These are phyloP conservation scores for Hydnum rufescens DNA, from an alignment of 768 basidiomycete species.

Conservation along the genomic window DNA sequence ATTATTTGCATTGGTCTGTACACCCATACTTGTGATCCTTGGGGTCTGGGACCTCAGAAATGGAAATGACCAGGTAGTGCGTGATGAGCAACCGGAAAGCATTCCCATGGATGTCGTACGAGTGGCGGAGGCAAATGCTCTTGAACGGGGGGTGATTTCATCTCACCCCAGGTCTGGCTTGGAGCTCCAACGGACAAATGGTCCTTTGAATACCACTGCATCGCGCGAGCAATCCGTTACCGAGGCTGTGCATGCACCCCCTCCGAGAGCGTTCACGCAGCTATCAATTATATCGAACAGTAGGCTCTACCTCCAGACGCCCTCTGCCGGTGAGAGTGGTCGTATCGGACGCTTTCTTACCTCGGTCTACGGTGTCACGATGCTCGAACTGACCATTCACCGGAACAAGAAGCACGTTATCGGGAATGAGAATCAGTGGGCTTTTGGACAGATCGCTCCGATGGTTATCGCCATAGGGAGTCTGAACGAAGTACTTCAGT, in stretches of 20 bases:
- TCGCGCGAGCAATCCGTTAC: background rate
- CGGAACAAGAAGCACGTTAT: conserved; percentile 1
- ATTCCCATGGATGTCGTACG: no score
- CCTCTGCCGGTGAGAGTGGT: background rate
- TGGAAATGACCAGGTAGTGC: no score
- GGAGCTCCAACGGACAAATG: no score
- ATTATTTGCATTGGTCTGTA: background rate
- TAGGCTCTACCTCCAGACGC: background rate
- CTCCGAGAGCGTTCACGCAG: background rate
- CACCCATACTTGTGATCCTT: background rate
- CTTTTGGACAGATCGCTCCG: conserved; percentile 7
- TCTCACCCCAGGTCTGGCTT: no score
- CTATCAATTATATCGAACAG: background rate
- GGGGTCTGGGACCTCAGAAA: no score
- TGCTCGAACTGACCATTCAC: conserved; percentile 6
- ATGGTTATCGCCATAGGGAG: conserved; percentile 5
- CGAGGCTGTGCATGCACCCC: no score
- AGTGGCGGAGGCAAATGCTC: no score
- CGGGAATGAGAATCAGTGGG: conserved; percentile 6
- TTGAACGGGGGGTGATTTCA: no score
- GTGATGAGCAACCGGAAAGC: no score
- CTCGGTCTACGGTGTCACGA: conserved; percentile 3
- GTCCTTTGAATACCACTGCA: background rate
- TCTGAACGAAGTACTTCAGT: conserved; percentile 6
- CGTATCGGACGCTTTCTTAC: conserved; percentile 2